Evolutionary conservation across 2,329 filamentous ascomycete species (phyloP).

Genomic region (Microdochium bolleyi): DNA sequence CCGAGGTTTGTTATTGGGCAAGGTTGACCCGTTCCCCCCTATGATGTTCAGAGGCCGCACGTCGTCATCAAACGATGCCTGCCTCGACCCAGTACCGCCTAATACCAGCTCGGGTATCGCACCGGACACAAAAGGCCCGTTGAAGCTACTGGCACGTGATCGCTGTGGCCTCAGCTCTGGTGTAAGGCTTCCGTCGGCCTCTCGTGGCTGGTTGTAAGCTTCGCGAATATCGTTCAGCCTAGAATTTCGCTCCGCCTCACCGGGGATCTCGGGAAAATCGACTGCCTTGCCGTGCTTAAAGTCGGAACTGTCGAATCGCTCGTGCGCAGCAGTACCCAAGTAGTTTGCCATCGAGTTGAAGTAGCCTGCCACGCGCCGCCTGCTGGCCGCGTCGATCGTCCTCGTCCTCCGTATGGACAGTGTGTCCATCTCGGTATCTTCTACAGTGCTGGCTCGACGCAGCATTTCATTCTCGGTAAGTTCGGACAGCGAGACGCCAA

Average conservation of each 20-base stretch:
- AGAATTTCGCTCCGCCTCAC: slow-evolving; percentile 37
- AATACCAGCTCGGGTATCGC: not conserved
- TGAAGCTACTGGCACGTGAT: slow-evolving; percentile 30
- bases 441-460: not conserved
- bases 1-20: slow-evolving; percentile 9
- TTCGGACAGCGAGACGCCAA: not conserved
- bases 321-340: slow-evolving; percentile 36
- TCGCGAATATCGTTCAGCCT: slow-evolving; percentile 27
- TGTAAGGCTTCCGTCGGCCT: slow-evolving; percentile 20
- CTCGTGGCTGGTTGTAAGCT: slow-evolving; percentile 26
- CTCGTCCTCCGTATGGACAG: not conserved
- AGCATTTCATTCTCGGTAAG: not conserved
- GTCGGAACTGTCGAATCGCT: slow-evolving; percentile 38
- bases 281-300: slow-evolving; percentile 36
- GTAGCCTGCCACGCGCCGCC: slow-evolving; percentile 32
- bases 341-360: slow-evolving; percentile 34
- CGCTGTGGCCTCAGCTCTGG: slow-evolving; percentile 15
- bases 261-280: slow-evolving; percentile 49
- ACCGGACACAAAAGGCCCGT: slow-evolving; percentile 20
- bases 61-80: slow-evolving; percentile 10
- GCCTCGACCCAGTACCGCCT: not conserved
- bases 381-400: slow-evolving; percentile 16
- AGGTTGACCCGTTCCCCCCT: slow-evolving; percentile 6
- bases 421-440: not conserved
- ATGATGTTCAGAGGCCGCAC: no score